Evolutionary conservation across 192 early-diverging fungal species (phyloP), one percentile per base, ranked within the genome.

Genomic region (Coemansia sp.): DNA sequence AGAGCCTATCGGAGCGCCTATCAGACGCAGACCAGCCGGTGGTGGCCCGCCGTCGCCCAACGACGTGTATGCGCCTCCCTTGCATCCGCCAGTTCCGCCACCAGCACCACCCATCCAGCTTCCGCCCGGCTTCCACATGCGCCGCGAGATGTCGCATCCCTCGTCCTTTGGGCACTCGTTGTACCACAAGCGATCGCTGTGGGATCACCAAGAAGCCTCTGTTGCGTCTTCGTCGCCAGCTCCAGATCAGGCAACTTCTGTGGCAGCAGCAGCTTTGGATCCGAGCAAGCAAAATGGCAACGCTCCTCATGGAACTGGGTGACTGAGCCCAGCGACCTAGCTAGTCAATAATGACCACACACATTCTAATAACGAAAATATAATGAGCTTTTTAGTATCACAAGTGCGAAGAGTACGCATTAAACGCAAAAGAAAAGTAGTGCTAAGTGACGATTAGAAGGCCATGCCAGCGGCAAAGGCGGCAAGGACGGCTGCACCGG

Each of bases 1-100:
- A 30, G 79, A 75, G 27, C 79, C 79, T 3, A 81, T 81, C 20
- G 79, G 79, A 5, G 79, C 79, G 4, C 79, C 79, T 8, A 47
- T 50, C 32, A 62, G 70, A 45, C 44, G 63, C 29, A 70, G 73
- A 35, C 52, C 53, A 2, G 53, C 7, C 4, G 53, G 11, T 24
- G 59, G 62, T 12, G 73, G 60, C 3, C 43, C 67, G 12, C 59
- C 59, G 2, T 68, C 75, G 13, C 60, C 66, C 9, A 68, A 44
- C 15, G 24, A 49, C 4, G 64, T 61, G 37, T 29, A 68, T 9
- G 44, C 64, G 16, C 43, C 56, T 38, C 59, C 45, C 35, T 43
- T 9, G 41, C 74, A 22, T 35, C 58, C 53, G 27, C 22, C 41
- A 15, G 22, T 67, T 11, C 65, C 40, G 56, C 55, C 55, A 40